A percentile compares a stretch with the other conserved stretches of the same genome.
These are phyloP conservation scores for Eustoma russellianum DNA, from an alignment of 257 asterid genomes.

Conservation along the genomic window DNA sequence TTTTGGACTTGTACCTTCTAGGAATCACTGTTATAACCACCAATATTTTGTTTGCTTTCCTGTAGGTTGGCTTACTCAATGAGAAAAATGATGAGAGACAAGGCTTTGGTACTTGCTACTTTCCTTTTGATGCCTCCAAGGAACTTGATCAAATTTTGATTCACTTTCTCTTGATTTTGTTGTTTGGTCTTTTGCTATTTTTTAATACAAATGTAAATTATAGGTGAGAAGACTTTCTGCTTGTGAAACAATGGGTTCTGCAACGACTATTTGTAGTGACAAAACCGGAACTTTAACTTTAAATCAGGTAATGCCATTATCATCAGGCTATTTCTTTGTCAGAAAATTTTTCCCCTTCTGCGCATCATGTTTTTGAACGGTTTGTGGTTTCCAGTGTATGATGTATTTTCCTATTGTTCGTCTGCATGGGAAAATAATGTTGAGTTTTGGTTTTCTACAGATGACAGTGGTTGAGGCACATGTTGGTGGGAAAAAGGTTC, in stretches of 20 bases:
- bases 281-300: constrained; percentile 95
- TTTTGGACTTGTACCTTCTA: neutral
- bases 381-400: neutral
- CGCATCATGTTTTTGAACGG: too few species aligned
- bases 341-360: neutral
- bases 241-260: constrained; percentile 99
- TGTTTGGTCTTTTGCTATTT: neutral
- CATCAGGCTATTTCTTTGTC: neutral
- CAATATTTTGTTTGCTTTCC: neutral
- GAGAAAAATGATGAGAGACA: constrained; percentile 99
- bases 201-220: constrained; percentile 14
- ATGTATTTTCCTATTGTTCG: neutral
- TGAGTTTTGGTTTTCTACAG: constrained; percentile 25
- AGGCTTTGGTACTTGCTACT: constrained; percentile 65
- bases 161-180: constrained; percentile 1
- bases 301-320: constrained; percentile 47
- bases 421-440: neutral
- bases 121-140: constrained; percentile 1
- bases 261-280: constrained; percentile 95
- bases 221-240: constrained; percentile 98
- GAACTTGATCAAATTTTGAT: neutral
- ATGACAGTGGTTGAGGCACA: constrained; percentile 83
- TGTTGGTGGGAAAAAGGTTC: constrained; percentile 52
- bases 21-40: neutral
- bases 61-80: constrained; percentile 97